Percentiles rank a stretch among this genome's conserved stretches.
These are phyloP conservation scores for Penicillium sp. DNA, from an alignment of 2,329 filamentous ascomycete genomes.

Conservation along the genomic window DNA sequence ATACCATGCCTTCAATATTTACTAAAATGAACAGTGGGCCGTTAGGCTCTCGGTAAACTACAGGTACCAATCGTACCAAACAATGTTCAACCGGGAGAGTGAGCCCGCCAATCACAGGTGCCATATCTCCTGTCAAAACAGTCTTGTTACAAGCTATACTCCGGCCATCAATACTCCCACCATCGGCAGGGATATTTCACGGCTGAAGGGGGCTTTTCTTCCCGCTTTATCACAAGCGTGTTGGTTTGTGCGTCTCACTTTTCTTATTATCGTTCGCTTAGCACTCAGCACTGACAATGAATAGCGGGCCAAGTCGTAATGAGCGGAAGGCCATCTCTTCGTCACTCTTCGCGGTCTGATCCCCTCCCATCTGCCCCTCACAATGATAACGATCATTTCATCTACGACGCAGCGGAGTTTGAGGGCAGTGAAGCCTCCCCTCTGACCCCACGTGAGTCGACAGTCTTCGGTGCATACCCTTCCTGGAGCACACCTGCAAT, in stretches of 20 bases:
- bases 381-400: background rate
- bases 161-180: background rate
- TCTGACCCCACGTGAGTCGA: background rate
- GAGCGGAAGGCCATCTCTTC: background rate
- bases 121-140: background rate
- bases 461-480: background rate
- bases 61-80: background rate
- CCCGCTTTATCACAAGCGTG: background rate
- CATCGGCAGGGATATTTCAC: background rate
- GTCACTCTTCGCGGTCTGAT: background rate
- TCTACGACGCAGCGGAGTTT: background rate
- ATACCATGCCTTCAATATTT: background rate
- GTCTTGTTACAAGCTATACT: background rate
- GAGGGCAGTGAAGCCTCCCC: background rate
- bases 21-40: background rate
- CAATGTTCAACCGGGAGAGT: background rate
- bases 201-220: background rate
- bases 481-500: background rate
- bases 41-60: background rate
- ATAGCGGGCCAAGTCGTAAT: slow-evolving; percentile 3
- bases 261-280: background rate
- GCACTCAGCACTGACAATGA: background rate
- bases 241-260: background rate
- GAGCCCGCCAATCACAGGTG: background rate
- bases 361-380: background rate